Evolutionary conservation across 2,329 filamentous ascomycete species (phyloP).

Genomic region (Aspergillus hortae): DNA sequence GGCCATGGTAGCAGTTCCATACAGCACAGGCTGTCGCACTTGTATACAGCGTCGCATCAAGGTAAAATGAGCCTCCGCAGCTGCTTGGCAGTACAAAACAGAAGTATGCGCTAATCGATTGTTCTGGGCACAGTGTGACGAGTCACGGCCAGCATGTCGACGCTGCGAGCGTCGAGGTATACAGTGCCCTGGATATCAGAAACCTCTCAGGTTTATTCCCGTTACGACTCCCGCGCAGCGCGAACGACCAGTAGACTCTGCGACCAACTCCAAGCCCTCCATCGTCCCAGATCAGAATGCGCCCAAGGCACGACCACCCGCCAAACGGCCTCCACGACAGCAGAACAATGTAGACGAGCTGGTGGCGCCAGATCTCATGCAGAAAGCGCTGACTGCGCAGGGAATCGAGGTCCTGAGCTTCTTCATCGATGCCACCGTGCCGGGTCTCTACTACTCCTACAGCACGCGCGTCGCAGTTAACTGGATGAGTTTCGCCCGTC

Average conservation of each 20-base stretch:
- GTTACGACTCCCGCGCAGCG: not conserved
- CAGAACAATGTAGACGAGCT: not conserved
- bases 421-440: constrained; percentile 1
- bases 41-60: constrained; percentile 2
- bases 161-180: not conserved
- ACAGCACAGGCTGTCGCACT: constrained; percentile 2
- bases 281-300: not conserved
- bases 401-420: not conserved
- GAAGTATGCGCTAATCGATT: not conserved
- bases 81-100: not conserved
- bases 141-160: not conserved
- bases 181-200: constrained; percentile 2
- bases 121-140: not conserved
- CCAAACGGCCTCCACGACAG: not conserved
- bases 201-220: not conserved
- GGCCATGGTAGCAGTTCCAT: constrained; percentile 1
- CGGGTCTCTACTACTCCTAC: not conserved
- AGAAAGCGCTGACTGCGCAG: not conserved
- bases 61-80: not conserved
- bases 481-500: constrained; percentile 1
- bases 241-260: too few relatives aligned
- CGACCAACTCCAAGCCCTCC: not conserved
- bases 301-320: not conserved
- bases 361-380: not conserved
- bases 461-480: not conserved